A percentile compares a stretch with the other conserved stretches of the same genome.
Evolutionary conservation across 495 filamentous ascomycete genomes (phyloP).

Genomic region (Hypoxylon fragiforme): DNA sequence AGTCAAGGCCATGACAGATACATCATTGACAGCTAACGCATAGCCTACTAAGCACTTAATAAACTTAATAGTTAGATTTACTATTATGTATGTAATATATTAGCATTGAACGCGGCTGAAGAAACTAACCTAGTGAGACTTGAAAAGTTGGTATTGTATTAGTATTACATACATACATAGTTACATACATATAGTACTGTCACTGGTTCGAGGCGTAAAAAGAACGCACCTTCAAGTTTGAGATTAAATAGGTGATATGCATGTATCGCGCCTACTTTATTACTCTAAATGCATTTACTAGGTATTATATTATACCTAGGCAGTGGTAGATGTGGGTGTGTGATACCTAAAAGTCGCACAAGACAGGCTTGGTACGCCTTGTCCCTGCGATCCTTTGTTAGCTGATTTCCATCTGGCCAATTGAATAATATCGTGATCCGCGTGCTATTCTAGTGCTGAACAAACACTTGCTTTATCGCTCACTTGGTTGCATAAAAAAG

Average conservation of each 20-base stretch:
- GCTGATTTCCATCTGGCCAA: neutral
- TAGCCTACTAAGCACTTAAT: no score
- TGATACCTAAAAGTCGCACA: constrained; percentile 15
- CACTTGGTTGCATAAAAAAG: constrained; percentile 26
- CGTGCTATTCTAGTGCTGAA: neutral
- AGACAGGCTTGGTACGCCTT: constrained; percentile 9
- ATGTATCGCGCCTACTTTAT: neutral
- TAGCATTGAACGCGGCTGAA: no score
- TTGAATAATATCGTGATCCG: constrained; percentile 18
- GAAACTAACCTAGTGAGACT: no score
- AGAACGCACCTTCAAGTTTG: neutral
- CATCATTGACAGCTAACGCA: no score
- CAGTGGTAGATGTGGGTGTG: constrained; percentile 4
- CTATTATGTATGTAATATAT: no score
- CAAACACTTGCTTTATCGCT: neutral
- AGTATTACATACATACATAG: neutral
- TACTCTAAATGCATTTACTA: neutral
- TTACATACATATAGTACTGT: neutral
- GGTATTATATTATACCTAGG: no score
- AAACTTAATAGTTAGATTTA: no score
- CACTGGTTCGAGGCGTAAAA: neutral
- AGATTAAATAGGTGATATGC: neutral
- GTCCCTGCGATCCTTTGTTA: constrained; percentile 20
- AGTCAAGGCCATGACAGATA: no score
- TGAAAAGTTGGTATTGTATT: neutral